Percentiles rank a stretch among this genome's conserved stretches.
phyloP scores from a whole-genome alignment of 2,329 filamentous ascomycete species.

The Colletotrichum cereale region DNA sequence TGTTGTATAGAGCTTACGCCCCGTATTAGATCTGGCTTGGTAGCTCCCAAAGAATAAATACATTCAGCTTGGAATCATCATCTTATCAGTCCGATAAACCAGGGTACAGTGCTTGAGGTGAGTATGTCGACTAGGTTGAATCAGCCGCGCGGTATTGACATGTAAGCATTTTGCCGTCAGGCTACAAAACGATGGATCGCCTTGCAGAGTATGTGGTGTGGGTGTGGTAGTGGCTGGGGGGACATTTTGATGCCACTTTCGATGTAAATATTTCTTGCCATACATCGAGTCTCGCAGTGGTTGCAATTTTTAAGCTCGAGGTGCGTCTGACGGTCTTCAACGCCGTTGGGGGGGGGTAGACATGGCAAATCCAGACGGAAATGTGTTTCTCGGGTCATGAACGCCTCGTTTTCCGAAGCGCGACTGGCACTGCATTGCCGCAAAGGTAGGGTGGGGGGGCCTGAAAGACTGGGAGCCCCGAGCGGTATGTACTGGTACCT shows the following conservation, averaged over 20 bases:
- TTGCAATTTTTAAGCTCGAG: neutral
- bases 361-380: neutral
- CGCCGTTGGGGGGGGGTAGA: neutral
- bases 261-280: neutral
- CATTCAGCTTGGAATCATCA: neutral
- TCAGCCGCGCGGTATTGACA: constrained; percentile 8
- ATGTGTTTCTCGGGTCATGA: neutral
- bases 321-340: neutral
- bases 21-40: constrained; percentile 2
- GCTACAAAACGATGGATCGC: neutral
- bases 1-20: neutral
- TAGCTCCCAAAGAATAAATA: neutral
- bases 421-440: constrained; percentile 5
- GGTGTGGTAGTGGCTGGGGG: neutral
- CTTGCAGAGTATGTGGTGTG: neutral
- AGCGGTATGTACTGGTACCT: constrained; percentile 21
- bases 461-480: constrained; percentile 9
- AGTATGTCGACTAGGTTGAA: neutral
- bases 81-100: neutral
- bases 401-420: constrained; percentile 5
- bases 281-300: neutral
- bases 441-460: constrained; percentile 18
- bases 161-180: constrained; percentile 6
- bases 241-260: neutral
- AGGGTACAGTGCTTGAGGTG: neutral